Evolutionary conservation across 2,329 filamentous ascomycete species (phyloP).

Genomic region (Colletotrichum cordylinicola): DNA sequence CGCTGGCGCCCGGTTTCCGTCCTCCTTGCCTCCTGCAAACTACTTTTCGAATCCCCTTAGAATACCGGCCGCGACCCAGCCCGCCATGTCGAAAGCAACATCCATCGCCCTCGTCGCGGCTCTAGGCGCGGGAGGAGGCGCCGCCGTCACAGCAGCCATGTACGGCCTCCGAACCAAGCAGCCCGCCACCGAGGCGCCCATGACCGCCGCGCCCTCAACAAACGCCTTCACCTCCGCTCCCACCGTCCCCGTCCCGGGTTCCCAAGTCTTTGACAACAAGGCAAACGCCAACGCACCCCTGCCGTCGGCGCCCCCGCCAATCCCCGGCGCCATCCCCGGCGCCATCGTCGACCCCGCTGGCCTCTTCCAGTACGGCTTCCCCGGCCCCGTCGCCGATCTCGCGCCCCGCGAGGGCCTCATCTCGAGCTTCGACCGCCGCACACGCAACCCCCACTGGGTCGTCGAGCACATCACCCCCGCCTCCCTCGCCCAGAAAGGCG

Average conservation of each 20-base stretch:
- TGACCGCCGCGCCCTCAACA: conserved; percentile 28
- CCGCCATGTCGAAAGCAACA: conserved; percentile 78
- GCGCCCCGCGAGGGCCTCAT: conserved; percentile 78
- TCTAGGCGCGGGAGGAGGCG: conserved; percentile 77
- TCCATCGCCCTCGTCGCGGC: conserved; percentile 74
- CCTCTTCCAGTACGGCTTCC: conserved; percentile 88
- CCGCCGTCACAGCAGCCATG: conserved; percentile 74
- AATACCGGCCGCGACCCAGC: conserved; percentile 4
- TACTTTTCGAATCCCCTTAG: neutral
- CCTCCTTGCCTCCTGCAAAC: neutral
- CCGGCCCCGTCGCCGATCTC: conserved; percentile 86
- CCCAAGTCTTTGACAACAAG: conserved; percentile 54
- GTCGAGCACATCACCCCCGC: conserved; percentile 94
- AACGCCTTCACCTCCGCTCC: conserved; percentile 31
- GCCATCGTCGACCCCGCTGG: conserved; percentile 74
- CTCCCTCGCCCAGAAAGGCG: conserved; percentile 76
- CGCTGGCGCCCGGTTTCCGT: neutral
- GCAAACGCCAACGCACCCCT: conserved; percentile 22
- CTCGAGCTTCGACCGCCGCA: conserved; percentile 88
- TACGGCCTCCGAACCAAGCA: conserved; percentile 58
- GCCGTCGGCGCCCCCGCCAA: conserved; percentile 27
- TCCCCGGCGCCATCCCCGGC: conserved; percentile 34
- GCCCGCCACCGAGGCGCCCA: conserved; percentile 32
- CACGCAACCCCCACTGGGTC: conserved; percentile 92
- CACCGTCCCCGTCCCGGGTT: conserved; percentile 57